Base-by-base conservation (phyloP, 140 eudicot species). In the Anethum foeniculum region DNA sequence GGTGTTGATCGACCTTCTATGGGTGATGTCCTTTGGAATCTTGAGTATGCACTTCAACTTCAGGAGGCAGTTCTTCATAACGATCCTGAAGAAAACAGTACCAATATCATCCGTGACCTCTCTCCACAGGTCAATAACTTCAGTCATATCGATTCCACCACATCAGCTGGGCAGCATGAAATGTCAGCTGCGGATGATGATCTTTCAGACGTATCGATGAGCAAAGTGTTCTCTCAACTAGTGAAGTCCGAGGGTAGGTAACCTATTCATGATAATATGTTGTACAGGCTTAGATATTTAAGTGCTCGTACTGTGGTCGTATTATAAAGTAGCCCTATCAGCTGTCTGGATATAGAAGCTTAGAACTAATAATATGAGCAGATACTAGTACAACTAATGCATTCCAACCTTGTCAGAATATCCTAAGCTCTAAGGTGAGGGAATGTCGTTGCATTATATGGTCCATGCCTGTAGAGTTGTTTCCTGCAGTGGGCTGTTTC, bases 1-100 rank as follows among this genome's bases (percentile, higher is more conserved):
- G 96, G 97, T 38, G 11, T 76, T 3, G 93, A 92, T 23, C 84
- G 97, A 2, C 97, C 97, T 5, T 84, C 95, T 2, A 90, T 92
- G 97, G 94, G 97, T 1, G 97, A 92, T 75, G 88, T 90, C 15
- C 83, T 92, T 39, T 92, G 97, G 97, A 92, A 87, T 54, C 81
- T 92, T 27, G 97, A 92, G 48, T 92, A 30, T 23, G 88, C 85
- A 7, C 93, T 85, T 60, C 89, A 89, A 68, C 32, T 87, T 77
- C 95, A 90, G 76, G 95, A 90, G 81, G 92, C 92, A 36, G 88
- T 87, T 76, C 72, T 90, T 80, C 89, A 84, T 19, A 87, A 88
- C 51, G 95, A 90, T 54, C 92, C 95, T 2, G 95, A 90, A 39
- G 95, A 90, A 49, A 85, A 90, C 83, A 90, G 95, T 71, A 83